Conservation (phyloP, 176 grass and related monocot genomes). For the Hsuehochloa calcarea region DNA sequence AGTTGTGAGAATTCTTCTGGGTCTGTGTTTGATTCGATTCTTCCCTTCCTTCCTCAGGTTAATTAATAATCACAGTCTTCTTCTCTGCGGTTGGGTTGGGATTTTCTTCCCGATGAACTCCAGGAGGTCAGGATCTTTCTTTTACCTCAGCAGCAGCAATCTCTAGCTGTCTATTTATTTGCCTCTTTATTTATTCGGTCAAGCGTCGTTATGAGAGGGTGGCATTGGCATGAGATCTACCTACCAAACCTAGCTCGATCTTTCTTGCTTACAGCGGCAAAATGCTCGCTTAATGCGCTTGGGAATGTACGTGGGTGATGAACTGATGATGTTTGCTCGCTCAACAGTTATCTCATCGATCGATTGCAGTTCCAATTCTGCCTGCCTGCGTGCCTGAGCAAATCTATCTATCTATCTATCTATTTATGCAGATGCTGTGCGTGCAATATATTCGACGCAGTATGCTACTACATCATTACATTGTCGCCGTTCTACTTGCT, state of each 20-base stretch:
- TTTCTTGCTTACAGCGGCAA: not conserved
- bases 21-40: not conserved
- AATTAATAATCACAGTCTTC: not conserved
- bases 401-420: no score
- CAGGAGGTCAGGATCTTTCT: not conserved
- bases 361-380: no score
- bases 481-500: no score
- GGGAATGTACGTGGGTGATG: no score
- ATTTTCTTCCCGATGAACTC: constrained; percentile 18
- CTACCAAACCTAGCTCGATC: no score
- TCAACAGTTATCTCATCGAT: no score
- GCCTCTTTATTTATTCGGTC: not conserved
- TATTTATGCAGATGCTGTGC: no score
- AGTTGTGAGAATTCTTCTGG: not conserved
- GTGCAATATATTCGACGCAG: no score
- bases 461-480: no score
- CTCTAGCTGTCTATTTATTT: not conserved
- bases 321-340: no score
- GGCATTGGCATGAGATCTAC: no score
- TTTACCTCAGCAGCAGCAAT: not conserved
- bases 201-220: not conserved
- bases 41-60: not conserved
- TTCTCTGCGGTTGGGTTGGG: not conserved
- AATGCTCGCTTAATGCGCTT: not conserved
- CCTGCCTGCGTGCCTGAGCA: no score